Conservation (phyloP, 1,284 basidiomycete genomes). For the Trametes polyzona region DNA sequence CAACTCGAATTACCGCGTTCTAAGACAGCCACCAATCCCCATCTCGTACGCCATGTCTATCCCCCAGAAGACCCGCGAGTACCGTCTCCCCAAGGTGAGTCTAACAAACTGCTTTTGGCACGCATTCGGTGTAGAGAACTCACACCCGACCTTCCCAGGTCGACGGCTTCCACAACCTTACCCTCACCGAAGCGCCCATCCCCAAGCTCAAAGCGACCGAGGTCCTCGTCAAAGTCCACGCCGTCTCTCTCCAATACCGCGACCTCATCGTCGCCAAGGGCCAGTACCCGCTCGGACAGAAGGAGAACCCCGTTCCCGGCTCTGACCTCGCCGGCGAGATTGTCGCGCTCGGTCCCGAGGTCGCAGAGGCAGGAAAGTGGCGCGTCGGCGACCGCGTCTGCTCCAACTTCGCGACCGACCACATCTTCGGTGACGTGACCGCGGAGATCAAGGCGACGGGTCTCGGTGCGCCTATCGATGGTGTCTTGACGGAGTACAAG, state of each 20-base stretch:
- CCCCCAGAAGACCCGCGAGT: slow-evolving; percentile 37
- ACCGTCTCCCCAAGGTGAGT: slow-evolving; percentile 32
- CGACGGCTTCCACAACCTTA: slow-evolving; percentile 33
- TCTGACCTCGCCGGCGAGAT: slow-evolving; percentile 71
- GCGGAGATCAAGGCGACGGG: slow-evolving; percentile 34
- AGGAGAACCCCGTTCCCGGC: slow-evolving; percentile 49
- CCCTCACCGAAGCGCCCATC: slow-evolving; percentile 37
- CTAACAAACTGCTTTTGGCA: neutral
- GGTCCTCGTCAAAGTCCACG: slow-evolving; percentile 54
- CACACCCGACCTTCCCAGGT: neutral
- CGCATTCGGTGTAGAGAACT: neutral
- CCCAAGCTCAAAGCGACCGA: slow-evolving; percentile 41
- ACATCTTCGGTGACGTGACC: slow-evolving; percentile 20
- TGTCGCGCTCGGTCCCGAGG: slow-evolving; percentile 53
- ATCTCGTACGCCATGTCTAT: slow-evolving; percentile 34
- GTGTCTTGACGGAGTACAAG: slow-evolving; percentile 59
- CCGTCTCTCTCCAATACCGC: slow-evolving; percentile 55
- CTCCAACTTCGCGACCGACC: slow-evolving; percentile 20
- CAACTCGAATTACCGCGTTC: too few relatives aligned
- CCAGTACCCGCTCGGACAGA: slow-evolving; percentile 35
- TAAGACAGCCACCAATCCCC: too few relatives aligned
- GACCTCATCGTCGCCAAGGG: slow-evolving; percentile 46
- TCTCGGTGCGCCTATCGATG: slow-evolving; percentile 53
- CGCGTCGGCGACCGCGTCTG: slow-evolving; percentile 58
- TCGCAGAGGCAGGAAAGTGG: slow-evolving; percentile 51